These are phyloP conservation scores for Aquilaria agallochum DNA, from an alignment of 441 rosid species.

Conservation along the genomic window DNA sequence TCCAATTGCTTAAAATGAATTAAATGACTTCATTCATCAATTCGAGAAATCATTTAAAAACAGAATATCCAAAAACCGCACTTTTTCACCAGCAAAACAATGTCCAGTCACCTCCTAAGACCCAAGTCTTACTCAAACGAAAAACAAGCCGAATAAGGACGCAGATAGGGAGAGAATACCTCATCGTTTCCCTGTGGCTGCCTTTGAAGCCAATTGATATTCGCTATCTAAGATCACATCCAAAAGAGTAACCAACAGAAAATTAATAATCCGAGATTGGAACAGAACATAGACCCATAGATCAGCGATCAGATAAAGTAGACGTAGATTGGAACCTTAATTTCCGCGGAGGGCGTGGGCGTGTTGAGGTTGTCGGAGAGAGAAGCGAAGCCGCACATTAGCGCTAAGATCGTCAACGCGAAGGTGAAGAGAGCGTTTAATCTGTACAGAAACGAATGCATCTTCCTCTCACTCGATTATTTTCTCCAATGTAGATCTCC, in stretches of 20 bases:
- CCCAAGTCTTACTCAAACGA: slow-evolving; percentile 1
- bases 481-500: background rate
- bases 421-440: slow-evolving; percentile 85
- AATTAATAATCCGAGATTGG: background rate
- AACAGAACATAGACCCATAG: slow-evolving; percentile 2
- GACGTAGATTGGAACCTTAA: slow-evolving; percentile 50
- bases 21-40: too few relatives aligned
- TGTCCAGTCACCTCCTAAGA: background rate
- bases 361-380: slow-evolving; percentile 77
- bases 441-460: slow-evolving; percentile 92
- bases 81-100: background rate
- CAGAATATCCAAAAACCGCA: background rate
- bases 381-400: slow-evolving; percentile 79
- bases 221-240: slow-evolving; percentile 52
- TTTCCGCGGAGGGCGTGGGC: slow-evolving; percentile 71
- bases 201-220: slow-evolving; percentile 84
- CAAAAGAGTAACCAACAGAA: slow-evolving; percentile 9
- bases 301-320: too few relatives aligned
- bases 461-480: slow-evolving; percentile 17
- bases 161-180: slow-evolving; percentile 27
- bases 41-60: background rate
- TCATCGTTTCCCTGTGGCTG: slow-evolving; percentile 84
- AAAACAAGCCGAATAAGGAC: background rate
- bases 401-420: slow-evolving; percentile 71
- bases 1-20: too few relatives aligned